Evolutionary conservation across 2,329 filamentous ascomycete species (phyloP), one percentile per base, ranked within the genome.

Genomic region (Pezicula radicicola): DNA sequence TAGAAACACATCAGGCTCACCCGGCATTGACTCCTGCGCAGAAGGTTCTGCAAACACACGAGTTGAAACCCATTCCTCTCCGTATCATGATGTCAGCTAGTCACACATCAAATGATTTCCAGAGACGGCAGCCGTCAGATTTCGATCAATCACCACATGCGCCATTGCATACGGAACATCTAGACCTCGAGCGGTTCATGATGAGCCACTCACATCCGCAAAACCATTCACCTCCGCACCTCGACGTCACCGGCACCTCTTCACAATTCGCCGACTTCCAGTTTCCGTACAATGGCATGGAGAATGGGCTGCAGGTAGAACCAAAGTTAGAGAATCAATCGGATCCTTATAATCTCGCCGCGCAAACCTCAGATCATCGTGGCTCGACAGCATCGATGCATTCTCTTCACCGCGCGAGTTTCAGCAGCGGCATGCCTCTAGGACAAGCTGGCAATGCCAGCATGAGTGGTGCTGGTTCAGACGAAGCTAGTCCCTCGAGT

Each of bases 231-330:
- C 57, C 60, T 36, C 57, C 64, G 47, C 60, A 59, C n/a, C 55
- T 61, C 42, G 58, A 64, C 51, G 53, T 46, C 25, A 51, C 59
- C 19, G 58, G 56, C 43, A 55, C 58, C 35, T 36, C 59, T 18
- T 33, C 30, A 13, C 75, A 77, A 46, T 83, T 83, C 60, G 70
- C 71, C 55, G 75, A 80, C 55, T 83, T 81, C 60, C 68, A 75
- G 19, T 83, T 81, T 58, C 62, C 76, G 3, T 82, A 77, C 60
- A 69, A 73, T 57, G 67, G 68, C 43, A 63, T 77, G 9, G 74
- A 75, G 50, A 71, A 72, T 54, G 64, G 67, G 15, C 48, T 68
- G 59, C 51, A 68, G 37, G 67, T 70, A 39, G 68, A 71, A 10
- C 37, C 52, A 9, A 59, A 61, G 16, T 5, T 63, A n/a, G 63